Evolutionary conservation across 805 yeast species (phyloP), one percentile per base, ranked within the genome.

Genomic region (Ogataea paraovalis): DNA sequence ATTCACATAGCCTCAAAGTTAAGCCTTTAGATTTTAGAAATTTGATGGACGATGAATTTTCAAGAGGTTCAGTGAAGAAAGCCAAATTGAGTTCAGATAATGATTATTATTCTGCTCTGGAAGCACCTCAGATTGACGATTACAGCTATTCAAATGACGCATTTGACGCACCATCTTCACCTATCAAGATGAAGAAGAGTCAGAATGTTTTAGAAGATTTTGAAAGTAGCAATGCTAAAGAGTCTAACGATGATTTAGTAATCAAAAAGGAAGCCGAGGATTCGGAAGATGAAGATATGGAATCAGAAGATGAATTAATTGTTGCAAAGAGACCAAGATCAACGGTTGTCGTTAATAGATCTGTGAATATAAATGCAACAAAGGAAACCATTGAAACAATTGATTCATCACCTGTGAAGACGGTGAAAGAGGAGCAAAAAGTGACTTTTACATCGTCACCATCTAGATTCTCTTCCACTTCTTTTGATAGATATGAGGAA

Each of bases 301-400:
- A 48, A 7, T 44, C 44, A 10, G 52, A 42, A 12, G 87, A 82
- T 14, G 87, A 82, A 34, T 80, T 82, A 18, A 66, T 80, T n/a
- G 71, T 80, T 28, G 67, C 79, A 4, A 73, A 76, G 57, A 73
- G 80, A 58, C 82, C 79, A 40, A 67, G 78, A 54, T 71, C 72
- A 0, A 75, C 67, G 4, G 56, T 71, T 1, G 70, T 70, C 13
- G 69, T 73, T 10, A 66, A 68, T 39, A 65, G 76, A 43, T 65
- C 71, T 0, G 63, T 74, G 9, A 79, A 73, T 45, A 52, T 80
- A 41, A 62, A 62, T 27, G 61, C 77, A 1, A 52, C 56, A 3
- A 62, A 57, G 43, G 55, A 51, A 12, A 14, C 18, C 2, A 30
- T 27, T 2, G 52, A 53, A 14, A 46, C 53, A 13, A 40, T 57